Evolutionary conservation across 2,329 filamentous ascomycete genomes (phyloP), one percentile per base, ranked within the genome.

Genomic region (Diaporthe eres): DNA sequence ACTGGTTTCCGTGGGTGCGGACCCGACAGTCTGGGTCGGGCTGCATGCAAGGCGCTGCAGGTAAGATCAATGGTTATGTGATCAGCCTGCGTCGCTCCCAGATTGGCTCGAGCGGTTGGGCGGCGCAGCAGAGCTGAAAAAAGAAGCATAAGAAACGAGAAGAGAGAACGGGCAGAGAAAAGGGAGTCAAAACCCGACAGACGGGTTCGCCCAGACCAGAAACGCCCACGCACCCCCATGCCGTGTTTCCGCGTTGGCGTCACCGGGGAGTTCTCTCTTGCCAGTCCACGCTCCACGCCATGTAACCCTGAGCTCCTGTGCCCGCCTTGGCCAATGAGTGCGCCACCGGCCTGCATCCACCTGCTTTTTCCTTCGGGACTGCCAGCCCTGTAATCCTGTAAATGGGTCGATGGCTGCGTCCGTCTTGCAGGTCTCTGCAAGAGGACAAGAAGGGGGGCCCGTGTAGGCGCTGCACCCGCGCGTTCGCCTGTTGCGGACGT

Each of bases 11-110:
- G 53, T 53, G 49, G 17, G 12, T n/a, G 60, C 34, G 58, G 34
- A 65, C 71, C 71, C 71, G 71, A 73, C 71, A 73, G 71, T 73
- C 49, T 73, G 71, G 71, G 71, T 73, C 71, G n/a, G 49, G 13
- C 65, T 70, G 49, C 65, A 70, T 70, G 65, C 65, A 63, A 55
- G 42, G 3, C 28, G 49, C 65, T 73, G 71, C 71, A 55, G 34
- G 71, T 73, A 51, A 73, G 71, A 65, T 63, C 58, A 65, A 73
- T 65, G 44, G 49, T 70, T 53, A 47, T 63, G 71, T 61, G 71
- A 63, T 53, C 42, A 53, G 47, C 31, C 47, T 44, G 58, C 42
- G 12, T 22, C 17, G 13, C 10, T 37, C 31, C 65, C 65, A 65
- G 71, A 73, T 73, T 65, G 71, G 71, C 19, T 31, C 22, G 37